phyloP scores from a whole-genome alignment of 2,329 filamentous ascomycete genomes.

The Lachnellula subtilissima region DNA sequence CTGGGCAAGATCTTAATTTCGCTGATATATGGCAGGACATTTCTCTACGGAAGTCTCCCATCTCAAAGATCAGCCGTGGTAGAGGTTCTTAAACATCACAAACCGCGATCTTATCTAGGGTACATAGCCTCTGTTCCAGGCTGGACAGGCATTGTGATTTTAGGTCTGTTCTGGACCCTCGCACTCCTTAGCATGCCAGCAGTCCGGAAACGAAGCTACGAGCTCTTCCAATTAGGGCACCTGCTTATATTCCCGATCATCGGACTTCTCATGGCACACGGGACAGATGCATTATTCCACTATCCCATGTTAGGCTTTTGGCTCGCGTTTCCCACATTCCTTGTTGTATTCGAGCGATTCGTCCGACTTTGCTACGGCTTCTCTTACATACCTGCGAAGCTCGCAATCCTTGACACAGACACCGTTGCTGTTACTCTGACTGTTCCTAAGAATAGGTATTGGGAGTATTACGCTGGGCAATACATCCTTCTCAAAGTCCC shows the following conservation, averaged over 20 bases:
- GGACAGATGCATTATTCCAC: constrained; percentile 45
- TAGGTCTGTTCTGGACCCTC: constrained; percentile 47
- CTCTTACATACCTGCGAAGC: constrained; percentile 41
- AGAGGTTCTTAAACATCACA: constrained; percentile 34
- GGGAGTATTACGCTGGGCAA: constrained; percentile 13
- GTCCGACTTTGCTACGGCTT: constrained; percentile 45
- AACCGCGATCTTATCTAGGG: constrained; percentile 37
- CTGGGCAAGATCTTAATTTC: background rate
- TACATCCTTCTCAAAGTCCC: constrained; percentile 53
- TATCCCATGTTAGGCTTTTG: constrained; percentile 54
- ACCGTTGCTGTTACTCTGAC: constrained; percentile 46
- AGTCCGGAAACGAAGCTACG: constrained; percentile 48
- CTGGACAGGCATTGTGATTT: constrained; percentile 44
- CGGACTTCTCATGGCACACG: constrained; percentile 51
- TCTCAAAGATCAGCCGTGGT: constrained; percentile 41
- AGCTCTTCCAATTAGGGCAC: constrained; percentile 53
- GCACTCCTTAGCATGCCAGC: constrained; percentile 45
- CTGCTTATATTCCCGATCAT: constrained; percentile 56
- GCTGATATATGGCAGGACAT: constrained; percentile 30
- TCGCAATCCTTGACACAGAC: constrained; percentile 47
- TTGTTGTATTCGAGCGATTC: constrained; percentile 45
- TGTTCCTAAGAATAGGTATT: constrained; percentile 44
- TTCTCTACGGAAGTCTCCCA: constrained; percentile 44
- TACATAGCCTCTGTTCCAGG: constrained; percentile 45
- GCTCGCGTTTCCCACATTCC: constrained; percentile 47